These are phyloP conservation scores for Populus tremula DNA, from an alignment of 345 rosid genomes.

Conservation along the genomic window DNA sequence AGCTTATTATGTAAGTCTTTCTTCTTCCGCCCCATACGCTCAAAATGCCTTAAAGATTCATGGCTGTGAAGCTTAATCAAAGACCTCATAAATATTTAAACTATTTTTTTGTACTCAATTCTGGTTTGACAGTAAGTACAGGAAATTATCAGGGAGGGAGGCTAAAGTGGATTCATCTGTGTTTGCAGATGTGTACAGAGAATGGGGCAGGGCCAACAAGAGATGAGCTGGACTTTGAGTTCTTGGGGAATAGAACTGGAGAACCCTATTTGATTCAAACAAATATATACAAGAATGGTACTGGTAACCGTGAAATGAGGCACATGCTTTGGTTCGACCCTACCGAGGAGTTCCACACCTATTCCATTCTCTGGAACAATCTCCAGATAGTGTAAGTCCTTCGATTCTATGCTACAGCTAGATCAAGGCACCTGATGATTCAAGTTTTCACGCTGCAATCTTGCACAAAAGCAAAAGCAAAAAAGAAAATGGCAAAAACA, in stretches of 20 bases:
- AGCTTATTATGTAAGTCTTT: constrained; percentile 70
- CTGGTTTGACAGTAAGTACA: neutral
- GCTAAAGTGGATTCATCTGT: neutral
- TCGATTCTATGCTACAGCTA: too few species aligned
- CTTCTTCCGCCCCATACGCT: neutral
- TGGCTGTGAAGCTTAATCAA: too few species aligned
- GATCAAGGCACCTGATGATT: too few species aligned
- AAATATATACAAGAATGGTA: constrained; percentile 87
- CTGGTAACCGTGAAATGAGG: constrained; percentile 86
- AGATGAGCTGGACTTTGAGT: constrained; percentile 93
- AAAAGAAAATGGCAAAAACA: neutral
- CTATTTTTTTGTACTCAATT: neutral
- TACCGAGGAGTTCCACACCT: constrained; percentile 72
- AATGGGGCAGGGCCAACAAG: constrained; percentile 92
- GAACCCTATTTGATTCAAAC: constrained; percentile 87
- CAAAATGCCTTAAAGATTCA: neutral
- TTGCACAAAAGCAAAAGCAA: neutral
- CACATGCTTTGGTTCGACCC: constrained; percentile 97
- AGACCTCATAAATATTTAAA: too few species aligned
- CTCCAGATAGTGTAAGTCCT: constrained; percentile 69
- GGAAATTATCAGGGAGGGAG: neutral
- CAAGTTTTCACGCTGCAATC: neutral
- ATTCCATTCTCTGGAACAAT: constrained; percentile 79
- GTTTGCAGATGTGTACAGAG: constrained; percentile 82
- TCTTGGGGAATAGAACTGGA: constrained; percentile 89